Conservation (phyloP, 2,329 filamentous ascomycete species). For the Apiospora hydei region DNA sequence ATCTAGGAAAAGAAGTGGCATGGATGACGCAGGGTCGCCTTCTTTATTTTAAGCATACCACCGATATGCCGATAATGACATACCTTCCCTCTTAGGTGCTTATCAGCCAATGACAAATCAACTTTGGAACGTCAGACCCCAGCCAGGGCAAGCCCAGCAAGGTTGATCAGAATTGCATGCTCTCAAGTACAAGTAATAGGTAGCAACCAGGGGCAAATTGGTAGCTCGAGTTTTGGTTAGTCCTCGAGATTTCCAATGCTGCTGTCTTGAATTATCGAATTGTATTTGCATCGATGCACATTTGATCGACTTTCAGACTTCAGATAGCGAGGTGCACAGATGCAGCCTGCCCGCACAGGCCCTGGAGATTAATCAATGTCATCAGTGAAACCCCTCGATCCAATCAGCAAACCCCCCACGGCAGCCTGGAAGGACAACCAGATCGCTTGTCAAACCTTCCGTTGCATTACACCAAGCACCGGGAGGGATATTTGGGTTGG, state of each 20-base stretch:
- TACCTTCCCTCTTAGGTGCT: not conserved
- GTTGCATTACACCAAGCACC: not conserved
- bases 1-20: constrained; percentile 3
- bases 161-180: not conserved
- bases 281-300: not conserved
- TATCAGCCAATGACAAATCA: constrained; percentile 19
- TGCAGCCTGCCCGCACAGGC: constrained; percentile 9
- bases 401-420: constrained; percentile 12
- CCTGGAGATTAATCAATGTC: constrained; percentile 21
- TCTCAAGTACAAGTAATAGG: not conserved
- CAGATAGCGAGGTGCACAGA: not conserved
- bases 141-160: not conserved
- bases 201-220: not conserved
- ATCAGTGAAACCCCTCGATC: constrained; percentile 8
- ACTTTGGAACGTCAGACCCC: not conserved
- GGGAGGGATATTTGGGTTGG: not conserved
- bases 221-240: not conserved
- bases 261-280: not conserved
- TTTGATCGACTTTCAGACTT: not conserved
- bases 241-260: not conserved
- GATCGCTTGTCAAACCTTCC: constrained; percentile 5
- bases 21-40: constrained; percentile 23
- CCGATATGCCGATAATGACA: constrained; percentile 21
- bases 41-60: constrained; percentile 22
- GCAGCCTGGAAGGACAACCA: not conserved